Evolutionary conservation across 495 filamentous ascomycete species (phyloP), one percentile per base, ranked within the genome.

Genomic region (Podospora pseudopauciseta): DNA sequence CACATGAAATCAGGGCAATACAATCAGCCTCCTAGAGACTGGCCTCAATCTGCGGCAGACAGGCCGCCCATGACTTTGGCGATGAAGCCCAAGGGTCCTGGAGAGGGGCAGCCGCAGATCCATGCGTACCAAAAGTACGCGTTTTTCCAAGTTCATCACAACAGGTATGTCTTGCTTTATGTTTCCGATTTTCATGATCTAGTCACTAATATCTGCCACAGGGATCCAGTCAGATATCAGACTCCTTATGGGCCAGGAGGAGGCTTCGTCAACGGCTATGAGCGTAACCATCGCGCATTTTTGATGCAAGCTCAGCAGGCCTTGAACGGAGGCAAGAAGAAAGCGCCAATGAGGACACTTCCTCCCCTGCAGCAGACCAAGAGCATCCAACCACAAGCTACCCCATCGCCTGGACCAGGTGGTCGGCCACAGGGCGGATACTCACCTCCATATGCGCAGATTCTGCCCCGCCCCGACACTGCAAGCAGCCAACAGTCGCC

Each of bases 191-290:
- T 56, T 13, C 26, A 9, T 20, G n/a, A 5, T 26, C 6, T 18
- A 26, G 18, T n/a, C 64, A 71, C 72, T 70, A 71, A 74, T 32
- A 26, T 28, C 27, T 2, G 56, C 65, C 44, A 7, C 63, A 84
- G 82, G 72, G 80, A 83, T 68, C 73, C 79, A n/a, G 76, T 77
- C 0, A 77, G 76, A 30, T 83, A 87, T 70, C 79, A 80, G 39
- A 85, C 83, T 3, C 85, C 84, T 16, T 87, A 87, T 68, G 79
- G 80, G 28, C 74, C 72, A 13, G 80, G 78, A 74, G 81, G 81
- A 34, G 85, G 83, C 0, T 86, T 86, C 68, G 84, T 83, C 15
- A 86, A 87, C 65, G 84, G 84, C 4, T 87, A 86, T 59, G 83
- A 86, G 68, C 84, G 83, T 16, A 82, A 79, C 16, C 71, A 84